Evolutionary conservation across 2,329 filamentous ascomycete species (phyloP), one percentile per base, ranked within the genome.

Genomic region (Fusarium vanettenii): DNA sequence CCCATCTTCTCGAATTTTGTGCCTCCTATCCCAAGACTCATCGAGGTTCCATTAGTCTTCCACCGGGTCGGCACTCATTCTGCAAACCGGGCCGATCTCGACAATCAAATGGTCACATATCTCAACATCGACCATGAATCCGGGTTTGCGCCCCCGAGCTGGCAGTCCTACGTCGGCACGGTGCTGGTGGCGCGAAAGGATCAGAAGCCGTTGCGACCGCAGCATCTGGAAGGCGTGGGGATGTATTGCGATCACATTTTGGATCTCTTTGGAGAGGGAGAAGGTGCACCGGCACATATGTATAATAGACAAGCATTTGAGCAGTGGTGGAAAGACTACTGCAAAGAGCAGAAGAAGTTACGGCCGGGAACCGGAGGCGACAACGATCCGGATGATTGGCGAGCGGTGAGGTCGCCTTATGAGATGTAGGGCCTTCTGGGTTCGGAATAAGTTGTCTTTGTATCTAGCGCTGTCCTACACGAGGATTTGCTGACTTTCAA

Each of bases 131-230:
- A 70, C 10, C 20, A 35, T 9, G 60, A 66, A 3, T 60, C 35
- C 9, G 64, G 67, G 29, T 64, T 67, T 29, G 64, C 45, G 45
- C 64, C 60, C 29, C 64, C 48, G 25, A 27, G 9, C 6, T 70
- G 68, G 68, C 68, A 64, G 37, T 64, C 64, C 13, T 31, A 64
- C 27, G 37, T 70, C 43, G 64, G 67, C 41, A 67, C 63, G 18
- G 59, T 64, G 20, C 6, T 70, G 9, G 60, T 67, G 18, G 67
- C 67, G 20, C 67, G 67, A 8, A 70, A 70, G 41, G 67, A 70
- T 33, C 50, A 39, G 55, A 67, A 70, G 67, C 43, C 60, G 56
- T 57, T 70, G 56, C 64, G 39, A 14, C 64, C 39, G 1, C 56
- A 61, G 13, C 64, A 70, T 60, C 37, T 60, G 13, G 37, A 60